Evolutionary conservation across 2,329 filamentous ascomycete species (phyloP).

Genomic region (Neofusicoccum parvum): DNA sequence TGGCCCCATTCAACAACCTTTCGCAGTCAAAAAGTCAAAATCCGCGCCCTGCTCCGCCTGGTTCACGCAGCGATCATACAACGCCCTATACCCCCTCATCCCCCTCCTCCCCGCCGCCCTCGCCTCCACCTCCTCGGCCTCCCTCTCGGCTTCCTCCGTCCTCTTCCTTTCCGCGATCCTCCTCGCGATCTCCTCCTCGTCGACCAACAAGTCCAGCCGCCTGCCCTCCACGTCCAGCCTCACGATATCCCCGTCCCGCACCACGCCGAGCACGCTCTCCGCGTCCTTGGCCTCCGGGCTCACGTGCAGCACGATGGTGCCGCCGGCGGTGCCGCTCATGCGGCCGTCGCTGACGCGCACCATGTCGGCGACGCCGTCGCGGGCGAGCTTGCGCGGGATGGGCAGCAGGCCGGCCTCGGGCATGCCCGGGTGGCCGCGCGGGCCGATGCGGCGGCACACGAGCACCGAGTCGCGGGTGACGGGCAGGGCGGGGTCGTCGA

Average conservation of each 20-base stretch:
- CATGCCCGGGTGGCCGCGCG: conserved; percentile 89
- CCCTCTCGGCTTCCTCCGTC: conserved; percentile 28
- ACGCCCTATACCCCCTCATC: conserved; percentile 59
- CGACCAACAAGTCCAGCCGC: conserved; percentile 45
- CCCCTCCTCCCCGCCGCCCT: conserved; percentile 29
- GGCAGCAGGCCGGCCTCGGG: conserved; percentile 85
- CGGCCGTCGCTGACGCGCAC: conserved; percentile 56
- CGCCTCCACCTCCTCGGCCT: conserved; percentile 29
- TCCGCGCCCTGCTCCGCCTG: conserved; percentile 63
- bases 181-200: conserved; percentile 43
- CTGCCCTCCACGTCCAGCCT: conserved; percentile 49
- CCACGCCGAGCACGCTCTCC: conserved; percentile 51
- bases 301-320: conserved; percentile 57
- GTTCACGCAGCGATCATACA: conserved; percentile 63
- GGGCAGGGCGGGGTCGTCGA: conserved; percentile 68
- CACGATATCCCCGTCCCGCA: conserved; percentile 53
- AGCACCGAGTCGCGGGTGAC: conserved; percentile 78
- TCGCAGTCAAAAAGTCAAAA: conserved; percentile 60
- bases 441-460: conserved; percentile 87
- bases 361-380: conserved; percentile 54
- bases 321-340: conserved; percentile 59
- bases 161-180: conserved; percentile 38
- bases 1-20: neutral
- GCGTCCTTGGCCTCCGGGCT: conserved; percentile 54
- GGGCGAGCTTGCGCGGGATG: conserved; percentile 66